These are phyloP conservation scores for Neurospora sp. DNA, from an alignment of 495 filamentous ascomycete species.

Conservation along the genomic window DNA sequence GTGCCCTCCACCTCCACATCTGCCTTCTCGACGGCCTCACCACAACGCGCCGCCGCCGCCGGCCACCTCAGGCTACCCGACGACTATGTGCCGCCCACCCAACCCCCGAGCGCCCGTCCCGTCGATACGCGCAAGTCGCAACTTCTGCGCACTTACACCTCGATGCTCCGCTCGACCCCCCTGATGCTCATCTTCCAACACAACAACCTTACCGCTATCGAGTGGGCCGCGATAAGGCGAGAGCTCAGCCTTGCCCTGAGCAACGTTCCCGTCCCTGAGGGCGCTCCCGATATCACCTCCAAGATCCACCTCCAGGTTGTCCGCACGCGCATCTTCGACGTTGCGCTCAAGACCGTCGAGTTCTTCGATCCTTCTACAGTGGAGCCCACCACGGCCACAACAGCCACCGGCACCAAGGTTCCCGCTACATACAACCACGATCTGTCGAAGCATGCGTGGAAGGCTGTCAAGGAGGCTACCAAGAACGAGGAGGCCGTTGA, in stretches of 20 bases:
- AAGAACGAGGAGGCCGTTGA: conserved; percentile 27
- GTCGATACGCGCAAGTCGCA: conserved; percentile 89
- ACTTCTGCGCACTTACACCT: conserved; percentile 86
- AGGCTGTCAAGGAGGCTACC: conserved; percentile 42
- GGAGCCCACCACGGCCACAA: conserved; percentile 6
- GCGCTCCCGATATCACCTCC: conserved; percentile 22
- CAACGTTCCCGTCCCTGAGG: conserved; percentile 35
- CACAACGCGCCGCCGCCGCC: conserved; percentile 28
- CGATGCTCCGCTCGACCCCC: conserved; percentile 78
- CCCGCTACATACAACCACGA: conserved; percentile 49
- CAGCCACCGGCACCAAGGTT: conserved; percentile 31
- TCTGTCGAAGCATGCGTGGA: conserved; percentile 60
- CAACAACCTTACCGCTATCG: conserved; percentile 79
- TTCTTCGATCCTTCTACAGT: conserved; percentile 58
- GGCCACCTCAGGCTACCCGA: conserved; percentile 41
- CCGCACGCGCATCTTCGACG: conserved; percentile 78
- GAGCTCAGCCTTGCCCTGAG: conserved; percentile 61
- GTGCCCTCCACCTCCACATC: conserved; percentile 8
- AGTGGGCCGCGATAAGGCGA: conserved; percentile 80
- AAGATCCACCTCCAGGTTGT: conserved; percentile 68
- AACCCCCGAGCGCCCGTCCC: conserved; percentile 80
- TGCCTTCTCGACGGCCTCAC: conserved; percentile 8
- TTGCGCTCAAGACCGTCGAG: conserved; percentile 75
- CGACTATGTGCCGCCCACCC: conserved; percentile 53
- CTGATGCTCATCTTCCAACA: conserved; percentile 92